phyloP scores from a whole-genome alignment of 768 basidiomycete species.

The Boletus eberwhitei region DNA sequence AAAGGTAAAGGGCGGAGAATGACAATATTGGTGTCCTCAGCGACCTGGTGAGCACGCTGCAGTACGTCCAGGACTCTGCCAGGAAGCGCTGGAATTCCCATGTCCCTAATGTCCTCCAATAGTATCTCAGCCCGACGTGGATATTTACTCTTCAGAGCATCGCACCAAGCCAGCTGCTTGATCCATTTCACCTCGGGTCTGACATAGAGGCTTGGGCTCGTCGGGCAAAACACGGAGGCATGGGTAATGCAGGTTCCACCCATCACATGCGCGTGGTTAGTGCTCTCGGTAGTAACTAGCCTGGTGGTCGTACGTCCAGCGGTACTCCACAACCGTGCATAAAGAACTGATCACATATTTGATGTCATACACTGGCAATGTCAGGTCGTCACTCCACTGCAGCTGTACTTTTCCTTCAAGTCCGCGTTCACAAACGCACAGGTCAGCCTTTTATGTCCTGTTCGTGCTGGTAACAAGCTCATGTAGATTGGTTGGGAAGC shows the following conservation, averaged over 20 bases:
- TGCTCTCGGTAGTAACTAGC: conserved; percentile 73
- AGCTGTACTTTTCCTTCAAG: conserved; percentile 90
- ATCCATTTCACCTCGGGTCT: background rate
- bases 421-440: conserved; percentile 79
- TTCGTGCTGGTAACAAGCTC: conserved; percentile 4
- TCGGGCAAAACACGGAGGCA: conserved; percentile 60
- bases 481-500: conserved; percentile 40
- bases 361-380: conserved; percentile 70
- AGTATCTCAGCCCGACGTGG: conserved; percentile 9
- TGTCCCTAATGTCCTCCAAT: too few species aligned
- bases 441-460: conserved; percentile 30
- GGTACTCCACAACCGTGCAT: background rate
- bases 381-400: conserved; percentile 83
- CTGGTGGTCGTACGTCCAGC: conserved; percentile 75
- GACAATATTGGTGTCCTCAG: too few species aligned
- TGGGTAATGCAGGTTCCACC: conserved; percentile 93
- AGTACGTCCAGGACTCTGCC: too few species aligned
- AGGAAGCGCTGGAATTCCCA: too few species aligned
- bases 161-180: background rate
- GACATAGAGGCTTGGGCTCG: conserved; percentile 1
- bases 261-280: conserved; percentile 84
- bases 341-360: conserved; percentile 3
- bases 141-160: background rate
- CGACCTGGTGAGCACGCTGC: too few species aligned
- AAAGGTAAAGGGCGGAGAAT: too few species aligned